Conservation (phyloP, 1,139 yeast genomes). For the Arxiozyma bovina region DNA sequence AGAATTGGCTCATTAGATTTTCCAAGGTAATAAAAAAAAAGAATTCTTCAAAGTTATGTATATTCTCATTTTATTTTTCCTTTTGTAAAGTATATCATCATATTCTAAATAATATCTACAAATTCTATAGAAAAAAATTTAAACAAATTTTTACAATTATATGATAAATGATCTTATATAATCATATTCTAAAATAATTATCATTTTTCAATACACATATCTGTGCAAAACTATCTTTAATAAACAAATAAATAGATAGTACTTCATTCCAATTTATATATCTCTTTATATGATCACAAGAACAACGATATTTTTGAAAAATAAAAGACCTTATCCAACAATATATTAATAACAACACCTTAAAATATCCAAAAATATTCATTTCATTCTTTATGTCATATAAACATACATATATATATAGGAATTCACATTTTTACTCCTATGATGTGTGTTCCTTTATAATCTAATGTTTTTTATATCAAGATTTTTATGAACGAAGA, state of each 20-base stretch:
- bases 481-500: constrained; percentile 66
- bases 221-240: background rate
- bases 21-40: background rate
- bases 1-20: constrained; percentile 19
- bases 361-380: background rate
- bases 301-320: too few relatives aligned
- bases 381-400: background rate
- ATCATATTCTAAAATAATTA: too few relatives aligned
- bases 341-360: background rate
- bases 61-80: background rate
- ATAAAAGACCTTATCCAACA: background rate
- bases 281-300: background rate
- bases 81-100: constrained; percentile 3
- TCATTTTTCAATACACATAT: too few relatives aligned
- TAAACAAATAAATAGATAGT: too few relatives aligned
- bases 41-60: background rate
- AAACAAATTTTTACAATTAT: background rate
- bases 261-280: too few relatives aligned
- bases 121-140: background rate
- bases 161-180: too few relatives aligned
- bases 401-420: too few relatives aligned
- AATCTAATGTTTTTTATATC: constrained; percentile 29
- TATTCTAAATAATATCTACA: background rate
- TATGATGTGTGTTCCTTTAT: constrained; percentile 3
- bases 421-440: background rate